Evolutionary conservation across 805 yeast species (phyloP), one percentile per base, ranked within the genome.

Genomic region (Pichia heedii): DNA sequence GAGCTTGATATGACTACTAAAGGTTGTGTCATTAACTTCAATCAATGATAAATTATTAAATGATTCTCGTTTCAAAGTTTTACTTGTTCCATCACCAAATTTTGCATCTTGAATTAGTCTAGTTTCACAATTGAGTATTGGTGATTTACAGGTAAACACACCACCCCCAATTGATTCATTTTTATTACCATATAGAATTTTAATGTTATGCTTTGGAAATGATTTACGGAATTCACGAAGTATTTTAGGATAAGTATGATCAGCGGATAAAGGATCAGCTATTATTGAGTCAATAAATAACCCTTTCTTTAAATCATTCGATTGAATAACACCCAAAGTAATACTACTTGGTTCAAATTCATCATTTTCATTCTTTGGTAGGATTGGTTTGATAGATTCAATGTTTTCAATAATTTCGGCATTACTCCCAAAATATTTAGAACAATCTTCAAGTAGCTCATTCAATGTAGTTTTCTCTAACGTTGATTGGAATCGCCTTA

Each of bases 41-140:
- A 58, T 35, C 22, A 63, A 48, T 36, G 62, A 62, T 10, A 62
- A 41, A 35, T 60, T 52, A 45, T 62, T 60, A 41, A 61, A 60
- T 18, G 53, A 20, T 2, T 51, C 53, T 40, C 57, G 49, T 10
- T 51, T 45, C 15, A 60, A 39, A 10, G 41, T 24, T 3, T 39
- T 36, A 19, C 47, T 45, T 10, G 53, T 38, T 9, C 54, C 49
- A 33, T 51, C 55, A 12, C 58, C 60, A 1, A 49, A 40, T n/a
- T 57, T 49, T 13, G 51, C 56, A 44, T 55, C 56, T 41, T 56
- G 62, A 15, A 57, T 46, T 12, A 59, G 52, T 35, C 67, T 49
- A 12, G 53, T 43, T 2, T 61, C 65, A 30, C 46, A 44, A 41
- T 45, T 57, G 35, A 62, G 40, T 38, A 62, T 52, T 15, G 67